These are phyloP conservation scores for Lagenidium giganteum DNA, from an alignment of 352 stramenopile genomes.

Conservation along the genomic window DNA sequence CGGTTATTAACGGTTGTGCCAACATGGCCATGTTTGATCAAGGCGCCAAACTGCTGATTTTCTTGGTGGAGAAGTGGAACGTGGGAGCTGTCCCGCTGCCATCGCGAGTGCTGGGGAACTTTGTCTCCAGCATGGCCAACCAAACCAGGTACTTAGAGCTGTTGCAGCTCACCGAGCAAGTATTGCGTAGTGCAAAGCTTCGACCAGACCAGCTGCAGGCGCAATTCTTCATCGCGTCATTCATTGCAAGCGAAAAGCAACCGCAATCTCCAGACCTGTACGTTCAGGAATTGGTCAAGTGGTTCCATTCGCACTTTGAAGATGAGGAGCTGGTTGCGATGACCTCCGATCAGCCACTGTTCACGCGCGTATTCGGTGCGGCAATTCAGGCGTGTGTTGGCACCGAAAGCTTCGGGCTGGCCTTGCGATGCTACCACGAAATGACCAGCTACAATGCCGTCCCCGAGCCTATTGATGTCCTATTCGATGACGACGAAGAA, in stretches of 20 bases:
- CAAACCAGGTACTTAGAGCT: constrained; percentile 24
- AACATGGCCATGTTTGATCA: constrained; percentile 56
- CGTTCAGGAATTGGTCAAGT: constrained; percentile 31
- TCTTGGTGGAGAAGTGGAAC: constrained; percentile 32
- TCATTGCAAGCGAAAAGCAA: too few species aligned
- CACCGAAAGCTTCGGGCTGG: constrained; percentile 31
- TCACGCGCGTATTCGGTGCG: constrained; percentile 60
- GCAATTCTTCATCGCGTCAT: constrained; percentile 58
- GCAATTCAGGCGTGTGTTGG: constrained; percentile 59
- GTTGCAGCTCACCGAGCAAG: constrained; percentile 33
- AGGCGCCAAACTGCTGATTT: constrained; percentile 42
- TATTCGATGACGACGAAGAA: constrained; percentile 1
- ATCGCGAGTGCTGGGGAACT: constrained; percentile 37
- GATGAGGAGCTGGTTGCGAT: neutral
- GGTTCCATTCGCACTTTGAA: constrained; percentile 16
- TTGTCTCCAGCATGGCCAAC: constrained; percentile 40
- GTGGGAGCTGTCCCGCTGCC: constrained; percentile 23
- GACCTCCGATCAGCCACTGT: constrained; percentile 13
- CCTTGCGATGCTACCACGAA: constrained; percentile 43
- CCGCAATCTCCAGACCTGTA: too few species aligned
- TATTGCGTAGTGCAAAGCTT: constrained; percentile 20
- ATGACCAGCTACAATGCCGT: constrained; percentile 20
- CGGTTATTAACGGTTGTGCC: constrained; percentile 60
- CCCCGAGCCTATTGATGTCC: constrained; percentile 5
- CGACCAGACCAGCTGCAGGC: constrained; percentile 40